phyloP scores from a whole-genome alignment of 2,329 filamentous ascomycete genomes.

The Colletotrichum orbiculare region DNA sequence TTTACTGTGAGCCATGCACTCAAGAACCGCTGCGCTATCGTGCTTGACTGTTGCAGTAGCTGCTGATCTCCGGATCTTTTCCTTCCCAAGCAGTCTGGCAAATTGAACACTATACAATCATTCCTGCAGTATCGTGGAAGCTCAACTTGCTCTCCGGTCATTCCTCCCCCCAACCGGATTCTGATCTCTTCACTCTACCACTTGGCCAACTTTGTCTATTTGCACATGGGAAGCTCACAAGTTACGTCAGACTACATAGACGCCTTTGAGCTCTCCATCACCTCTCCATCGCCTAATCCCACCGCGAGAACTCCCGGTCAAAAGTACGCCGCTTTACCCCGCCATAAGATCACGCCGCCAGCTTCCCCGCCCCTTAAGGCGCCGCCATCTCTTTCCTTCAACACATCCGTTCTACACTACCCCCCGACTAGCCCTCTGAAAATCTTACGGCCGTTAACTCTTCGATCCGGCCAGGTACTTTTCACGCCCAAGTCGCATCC shows the following conservation, averaged over 20 bases:
- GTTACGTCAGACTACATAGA: slow-evolving; percentile 37
- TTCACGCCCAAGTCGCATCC: slow-evolving; percentile 20
- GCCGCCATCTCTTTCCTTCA: not conserved
- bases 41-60: slow-evolving; percentile 6
- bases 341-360: slow-evolving; percentile 23
- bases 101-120: not conserved
- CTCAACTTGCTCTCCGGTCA: slow-evolving; percentile 20
- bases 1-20: not conserved
- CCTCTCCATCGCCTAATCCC: slow-evolving; percentile 23
- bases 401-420: slow-evolving; percentile 11
- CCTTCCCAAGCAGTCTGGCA: not conserved
- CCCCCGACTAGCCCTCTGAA: not conserved
- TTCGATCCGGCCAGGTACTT: not conserved
- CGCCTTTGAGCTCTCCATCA: slow-evolving; percentile 23
- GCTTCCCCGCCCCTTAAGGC: slow-evolving; percentile 13
- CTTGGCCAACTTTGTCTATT: not conserved
- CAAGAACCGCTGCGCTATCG: not conserved
- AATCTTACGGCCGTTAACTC: slow-evolving; percentile 6
- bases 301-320: slow-evolving; percentile 22
- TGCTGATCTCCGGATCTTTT: slow-evolving; percentile 27
- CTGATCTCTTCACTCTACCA: slow-evolving; percentile 1
- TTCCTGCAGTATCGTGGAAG: slow-evolving; percentile 12
- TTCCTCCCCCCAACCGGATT: slow-evolving; percentile 6
- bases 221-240: slow-evolving; percentile 33
- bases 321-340: slow-evolving; percentile 29